Conservation (phyloP, 768 basidiomycete species). For the Ephemerocybe angulata region DNA sequence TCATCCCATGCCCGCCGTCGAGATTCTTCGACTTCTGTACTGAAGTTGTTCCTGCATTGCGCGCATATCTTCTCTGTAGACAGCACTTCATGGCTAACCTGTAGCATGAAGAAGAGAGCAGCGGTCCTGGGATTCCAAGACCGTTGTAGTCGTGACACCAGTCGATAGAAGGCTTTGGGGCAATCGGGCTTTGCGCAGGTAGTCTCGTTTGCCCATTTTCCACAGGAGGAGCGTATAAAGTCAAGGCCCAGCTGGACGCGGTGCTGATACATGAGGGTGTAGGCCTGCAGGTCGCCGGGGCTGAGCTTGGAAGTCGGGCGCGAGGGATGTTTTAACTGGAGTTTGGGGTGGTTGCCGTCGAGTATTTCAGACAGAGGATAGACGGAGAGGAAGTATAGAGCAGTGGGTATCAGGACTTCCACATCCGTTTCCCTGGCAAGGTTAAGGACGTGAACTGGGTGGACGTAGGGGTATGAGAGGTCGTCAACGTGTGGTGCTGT, state of each 20-base stretch:
- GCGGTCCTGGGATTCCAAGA: conserved; percentile 51
- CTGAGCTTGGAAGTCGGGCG: conserved; percentile 43
- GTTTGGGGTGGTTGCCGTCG: conserved; percentile 50
- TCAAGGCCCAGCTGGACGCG: conserved; percentile 45
- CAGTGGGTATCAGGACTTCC: conserved; percentile 45
- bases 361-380: conserved; percentile 50
- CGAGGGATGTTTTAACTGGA: conserved; percentile 44
- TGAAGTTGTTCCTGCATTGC: conserved; percentile 41
- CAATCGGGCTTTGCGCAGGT: not conserved
- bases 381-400: conserved; percentile 55
- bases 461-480: conserved; percentile 54
- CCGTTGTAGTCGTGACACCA: conserved; percentile 40
- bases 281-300: conserved; percentile 41
- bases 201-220: conserved; percentile 27
- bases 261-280: conserved; percentile 56
- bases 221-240: conserved; percentile 44
- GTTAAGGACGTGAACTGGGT: conserved; percentile 56
- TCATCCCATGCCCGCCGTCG: conserved; percentile 45
- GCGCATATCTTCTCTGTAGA: conserved; percentile 41
- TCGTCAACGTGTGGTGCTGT: conserved; percentile 37
- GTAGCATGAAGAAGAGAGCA: conserved; percentile 51
- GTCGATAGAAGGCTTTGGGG: conserved; percentile 37
- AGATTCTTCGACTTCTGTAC: conserved; percentile 33
- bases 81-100: conserved; percentile 37
- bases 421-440: conserved; percentile 50